Evolutionary conservation across 192 early-diverging fungal species (phyloP).

Genomic region (Podila horticola): DNA sequence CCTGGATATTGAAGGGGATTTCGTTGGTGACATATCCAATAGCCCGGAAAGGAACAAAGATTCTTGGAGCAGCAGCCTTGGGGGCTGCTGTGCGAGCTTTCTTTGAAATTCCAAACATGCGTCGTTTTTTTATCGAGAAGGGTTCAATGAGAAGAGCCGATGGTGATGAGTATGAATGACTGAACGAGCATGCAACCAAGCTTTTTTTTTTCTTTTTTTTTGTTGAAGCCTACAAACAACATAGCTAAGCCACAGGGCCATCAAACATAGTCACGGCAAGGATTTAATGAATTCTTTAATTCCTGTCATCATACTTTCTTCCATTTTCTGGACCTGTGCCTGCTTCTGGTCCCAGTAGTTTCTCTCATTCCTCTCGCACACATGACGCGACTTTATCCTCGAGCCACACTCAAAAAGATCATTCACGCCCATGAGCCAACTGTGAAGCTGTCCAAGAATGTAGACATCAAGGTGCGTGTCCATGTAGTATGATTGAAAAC

Average conservation of each 20-base stretch:
- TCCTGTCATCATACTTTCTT: too few species aligned
- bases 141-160: not conserved
- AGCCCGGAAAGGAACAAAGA: constrained; percentile 91
- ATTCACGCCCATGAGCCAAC: constrained; percentile 49
- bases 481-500: not conserved
- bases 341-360: too few species aligned
- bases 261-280: too few species aligned
- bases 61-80: constrained; percentile 53
- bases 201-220: constrained; percentile 1
- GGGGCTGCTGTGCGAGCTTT: constrained; percentile 46
- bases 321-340: too few species aligned
- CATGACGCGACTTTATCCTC: constrained; percentile 54
- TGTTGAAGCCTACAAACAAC: constrained; percentile 1
- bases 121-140: not conserved
- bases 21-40: constrained; percentile 91
- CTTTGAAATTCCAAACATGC: constrained; percentile 50
- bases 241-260: not conserved
- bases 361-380: not conserved
- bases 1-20: constrained; percentile 82
- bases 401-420: constrained; percentile 44
- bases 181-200: not conserved
- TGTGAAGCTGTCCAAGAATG: constrained; percentile 45
- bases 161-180: not conserved
- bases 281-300: too few species aligned
- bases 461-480: constrained; percentile 35